phyloP scores from a whole-genome alignment of 805 yeast species.

The Teunomyces barrocoloradensis region DNA sequence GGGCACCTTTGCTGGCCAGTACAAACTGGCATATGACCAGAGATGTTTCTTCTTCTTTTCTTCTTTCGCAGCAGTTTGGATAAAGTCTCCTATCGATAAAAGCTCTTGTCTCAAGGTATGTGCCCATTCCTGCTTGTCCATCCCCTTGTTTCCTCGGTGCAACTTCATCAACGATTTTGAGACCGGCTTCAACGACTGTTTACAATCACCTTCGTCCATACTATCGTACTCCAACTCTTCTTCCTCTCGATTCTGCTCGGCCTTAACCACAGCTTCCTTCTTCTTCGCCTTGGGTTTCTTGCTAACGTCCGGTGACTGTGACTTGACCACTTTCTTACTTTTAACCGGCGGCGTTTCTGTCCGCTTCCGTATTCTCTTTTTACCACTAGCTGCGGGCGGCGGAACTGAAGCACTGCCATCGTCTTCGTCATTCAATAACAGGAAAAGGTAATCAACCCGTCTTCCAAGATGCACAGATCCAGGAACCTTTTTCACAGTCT shows the following conservation, averaged over 20 bases:
- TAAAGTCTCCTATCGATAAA: conserved; percentile 70
- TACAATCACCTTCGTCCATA: conserved; percentile 74
- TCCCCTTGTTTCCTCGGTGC: conserved; percentile 68
- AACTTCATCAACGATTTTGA: conserved; percentile 62
- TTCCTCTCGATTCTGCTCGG: neutral
- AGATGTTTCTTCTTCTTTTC: conserved; percentile 50
- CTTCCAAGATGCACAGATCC: conserved; percentile 90
- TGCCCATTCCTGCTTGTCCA: conserved; percentile 78
- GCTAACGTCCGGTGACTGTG: conserved; percentile 18
- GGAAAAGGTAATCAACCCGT: conserved; percentile 82
- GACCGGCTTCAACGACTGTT: conserved; percentile 60
- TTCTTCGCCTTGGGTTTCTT: conserved; percentile 15
- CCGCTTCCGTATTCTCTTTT: conserved; percentile 5
- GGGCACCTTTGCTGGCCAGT: conserved; percentile 87
- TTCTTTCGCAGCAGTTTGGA: conserved; percentile 37
- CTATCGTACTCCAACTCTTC: conserved; percentile 61
- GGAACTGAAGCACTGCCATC: conserved; percentile 16
- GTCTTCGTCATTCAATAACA: conserved; percentile 62
- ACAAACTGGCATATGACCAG: conserved; percentile 81
- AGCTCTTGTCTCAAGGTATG: conserved; percentile 64
- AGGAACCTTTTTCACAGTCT: conserved; percentile 67
- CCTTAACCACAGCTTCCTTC: conserved; percentile 1
- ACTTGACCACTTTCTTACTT: conserved; percentile 10
- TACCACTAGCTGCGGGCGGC: conserved; percentile 5
- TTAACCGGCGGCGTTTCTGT: conserved; percentile 10